A percentile compares a stretch with the other conserved stretches of the same genome.
These are phyloP conservation scores for Hypoxylon intermedium DNA, from an alignment of 495 filamentous ascomycete species.

Conservation along the genomic window DNA sequence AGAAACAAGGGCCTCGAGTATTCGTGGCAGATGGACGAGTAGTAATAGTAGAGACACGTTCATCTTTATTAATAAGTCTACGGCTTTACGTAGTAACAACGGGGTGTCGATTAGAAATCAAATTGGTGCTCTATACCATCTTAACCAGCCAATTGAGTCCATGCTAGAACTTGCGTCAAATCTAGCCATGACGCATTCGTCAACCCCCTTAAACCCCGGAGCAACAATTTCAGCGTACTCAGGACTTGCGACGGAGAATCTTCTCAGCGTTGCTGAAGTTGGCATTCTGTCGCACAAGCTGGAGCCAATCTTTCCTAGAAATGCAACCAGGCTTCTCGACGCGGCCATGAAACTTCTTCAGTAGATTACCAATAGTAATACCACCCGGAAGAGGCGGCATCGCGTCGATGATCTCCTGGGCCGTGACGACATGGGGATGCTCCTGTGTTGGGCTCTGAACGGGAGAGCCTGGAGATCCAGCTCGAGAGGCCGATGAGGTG, in stretches of 20 bases:
- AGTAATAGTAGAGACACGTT: slow-evolving; percentile 3
- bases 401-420: slow-evolving; percentile 73
- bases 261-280: slow-evolving; percentile 51
- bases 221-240: not conserved
- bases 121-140: not conserved
- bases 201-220: not conserved
- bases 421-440: slow-evolving; percentile 28
- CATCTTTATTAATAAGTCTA: not conserved
- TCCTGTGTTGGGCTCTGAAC: slow-evolving; percentile 38
- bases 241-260: slow-evolving; percentile 52
- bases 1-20: slow-evolving; percentile 83
- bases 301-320: slow-evolving; percentile 59
- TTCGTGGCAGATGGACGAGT: slow-evolving; percentile 95
- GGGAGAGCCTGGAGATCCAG: slow-evolving; percentile 50
- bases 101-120: not conserved
- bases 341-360: slow-evolving; percentile 67
- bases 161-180: too few species aligned
- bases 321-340: slow-evolving; percentile 57
- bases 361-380: slow-evolving; percentile 66
- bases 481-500: slow-evolving; percentile 5
- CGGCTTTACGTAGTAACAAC: not conserved
- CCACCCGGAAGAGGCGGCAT: slow-evolving; percentile 67
- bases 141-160: too few species aligned
- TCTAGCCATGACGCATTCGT: not conserved
- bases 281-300: slow-evolving; percentile 59